Conservation (phyloP, 2,329 filamentous ascomycete genomes). For the Talaromyces atroroseus region DNA sequence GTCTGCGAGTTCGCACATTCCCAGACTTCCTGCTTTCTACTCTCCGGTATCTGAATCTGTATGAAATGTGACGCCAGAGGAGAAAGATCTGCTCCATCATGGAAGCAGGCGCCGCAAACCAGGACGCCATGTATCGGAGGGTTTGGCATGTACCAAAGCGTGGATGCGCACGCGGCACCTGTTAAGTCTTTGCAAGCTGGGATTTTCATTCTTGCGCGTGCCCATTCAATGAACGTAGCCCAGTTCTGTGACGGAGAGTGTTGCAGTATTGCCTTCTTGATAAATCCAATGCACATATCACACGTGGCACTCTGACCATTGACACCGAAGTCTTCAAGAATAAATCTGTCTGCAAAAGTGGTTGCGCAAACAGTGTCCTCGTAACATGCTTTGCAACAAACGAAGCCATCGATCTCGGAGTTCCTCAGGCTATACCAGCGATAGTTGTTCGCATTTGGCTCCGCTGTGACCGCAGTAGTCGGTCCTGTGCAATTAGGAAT, state of each 20-base stretch:
- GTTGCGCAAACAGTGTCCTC: conserved; percentile 2
- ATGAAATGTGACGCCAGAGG: conserved; percentile 7
- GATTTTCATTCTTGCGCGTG: conserved; percentile 1
- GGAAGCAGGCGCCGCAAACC: conserved; percentile 10
- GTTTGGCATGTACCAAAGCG: conserved; percentile 13
- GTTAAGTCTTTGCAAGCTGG: conserved; percentile 3
- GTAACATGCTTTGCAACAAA: conserved; percentile 10
- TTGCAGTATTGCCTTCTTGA: conserved; percentile 4
- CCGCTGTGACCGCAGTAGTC: not conserved
- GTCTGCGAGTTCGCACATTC: conserved; percentile 3
- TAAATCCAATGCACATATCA: conserved; percentile 5
- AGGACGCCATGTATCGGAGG: conserved; percentile 1
- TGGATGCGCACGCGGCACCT: not conserved
- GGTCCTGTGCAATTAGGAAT: conserved; percentile 8
- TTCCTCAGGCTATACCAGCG: conserved; percentile 6
- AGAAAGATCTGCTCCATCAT: conserved; percentile 8
- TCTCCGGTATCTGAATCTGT: not conserved
- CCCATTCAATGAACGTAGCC: not conserved
- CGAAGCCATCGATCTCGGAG: conserved; percentile 7
- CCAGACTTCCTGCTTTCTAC: conserved; percentile 4
- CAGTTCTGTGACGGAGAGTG: conserved; percentile 4
- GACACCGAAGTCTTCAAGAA: not conserved
- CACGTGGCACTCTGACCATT: not conserved
- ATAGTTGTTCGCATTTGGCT: not conserved
- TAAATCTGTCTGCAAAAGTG: conserved; percentile 2